These are phyloP conservation scores for Clarireedia hainanense DNA, from an alignment of 2,329 filamentous ascomycete genomes.

Conservation along the genomic window DNA sequence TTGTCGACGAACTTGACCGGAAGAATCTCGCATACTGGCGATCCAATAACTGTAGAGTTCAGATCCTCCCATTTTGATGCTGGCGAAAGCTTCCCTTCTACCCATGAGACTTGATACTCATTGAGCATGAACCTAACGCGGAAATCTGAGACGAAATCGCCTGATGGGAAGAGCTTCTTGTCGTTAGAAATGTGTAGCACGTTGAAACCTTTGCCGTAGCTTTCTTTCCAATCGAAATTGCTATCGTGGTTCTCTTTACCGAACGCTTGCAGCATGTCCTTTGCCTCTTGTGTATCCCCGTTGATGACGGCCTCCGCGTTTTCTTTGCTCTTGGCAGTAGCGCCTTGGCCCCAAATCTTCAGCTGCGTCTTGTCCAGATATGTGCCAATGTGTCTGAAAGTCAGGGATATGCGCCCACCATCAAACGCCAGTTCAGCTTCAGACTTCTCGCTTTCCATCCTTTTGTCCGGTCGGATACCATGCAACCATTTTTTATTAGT, in stretches of 20 bases:
- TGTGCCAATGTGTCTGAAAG: conserved; percentile 83
- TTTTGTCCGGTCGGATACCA: conserved; percentile 83
- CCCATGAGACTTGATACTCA: conserved; percentile 38
- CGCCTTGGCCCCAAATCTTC: conserved; percentile 88
- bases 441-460: conserved; percentile 58
- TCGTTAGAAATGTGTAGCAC: conserved; percentile 55
- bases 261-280: conserved; percentile 70
- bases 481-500: conserved; percentile 90
- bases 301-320: conserved; percentile 59
- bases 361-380: conserved; percentile 60
- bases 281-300: conserved; percentile 56
- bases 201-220: conserved; percentile 78
- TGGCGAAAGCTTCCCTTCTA: conserved; percentile 21
- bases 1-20: conserved; percentile 48
- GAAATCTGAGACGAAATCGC: conserved; percentile 40
- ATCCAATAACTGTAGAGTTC: conserved; percentile 13
- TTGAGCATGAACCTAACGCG: conserved; percentile 43
- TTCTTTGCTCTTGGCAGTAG: conserved; percentile 55
- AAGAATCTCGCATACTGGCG: conserved; percentile 17
- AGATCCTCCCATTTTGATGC: conserved; percentile 25
- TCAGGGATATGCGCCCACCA: conserved; percentile 81
- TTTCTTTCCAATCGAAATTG: conserved; percentile 64
- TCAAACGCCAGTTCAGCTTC: conserved; percentile 61
- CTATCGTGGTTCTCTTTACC: conserved; percentile 72
- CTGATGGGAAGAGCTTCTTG: conserved; percentile 39